These are phyloP conservation scores for Mycena olivaceomarginata DNA, from an alignment of 768 basidiomycete species.

Conservation along the genomic window DNA sequence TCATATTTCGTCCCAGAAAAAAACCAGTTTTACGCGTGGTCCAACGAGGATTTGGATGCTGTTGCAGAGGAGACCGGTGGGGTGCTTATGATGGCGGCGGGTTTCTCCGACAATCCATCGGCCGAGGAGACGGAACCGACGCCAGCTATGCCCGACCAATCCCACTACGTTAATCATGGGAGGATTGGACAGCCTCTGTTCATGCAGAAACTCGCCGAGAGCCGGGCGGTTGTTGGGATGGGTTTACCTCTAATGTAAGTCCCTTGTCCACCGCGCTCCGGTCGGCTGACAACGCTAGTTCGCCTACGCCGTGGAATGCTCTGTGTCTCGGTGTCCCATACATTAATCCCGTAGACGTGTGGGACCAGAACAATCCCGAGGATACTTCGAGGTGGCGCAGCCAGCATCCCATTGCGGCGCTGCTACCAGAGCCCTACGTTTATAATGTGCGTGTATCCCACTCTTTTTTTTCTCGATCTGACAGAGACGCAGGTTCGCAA, in stretches of 20 bases:
- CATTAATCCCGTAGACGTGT: conserved; percentile 28
- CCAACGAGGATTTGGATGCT: not conserved
- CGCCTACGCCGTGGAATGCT: conserved; percentile 37
- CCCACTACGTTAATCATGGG: not conserved
- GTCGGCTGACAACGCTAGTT: conserved; percentile 12
- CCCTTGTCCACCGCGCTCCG: not conserved
- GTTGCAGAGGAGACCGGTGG: not conserved
- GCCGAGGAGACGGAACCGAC: not conserved
- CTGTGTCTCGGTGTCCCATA: conserved; percentile 36
- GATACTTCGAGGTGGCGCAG: conserved; percentile 16
- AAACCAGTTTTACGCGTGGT: not conserved
- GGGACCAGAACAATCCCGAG: conserved; percentile 17
- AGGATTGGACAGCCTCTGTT: not conserved
- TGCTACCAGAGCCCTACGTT: conserved; percentile 28
- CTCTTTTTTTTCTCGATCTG: not conserved
- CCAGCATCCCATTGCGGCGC: conserved; percentile 19
- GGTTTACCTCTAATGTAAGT: conserved; percentile 29
- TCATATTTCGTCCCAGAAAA: not conserved
- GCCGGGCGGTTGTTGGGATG: conserved; percentile 28
- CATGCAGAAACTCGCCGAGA: conserved; percentile 2
- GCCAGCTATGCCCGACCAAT: not conserved
- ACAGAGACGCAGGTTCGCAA: conserved; percentile 24
- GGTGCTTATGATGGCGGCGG: not conserved
- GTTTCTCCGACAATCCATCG: not conserved
- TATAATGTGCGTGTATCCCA: conserved; percentile 33